These are phyloP conservation scores for Babesia ovis DNA, from an alignment of 169 alveolate species.

Conservation along the genomic window DNA sequence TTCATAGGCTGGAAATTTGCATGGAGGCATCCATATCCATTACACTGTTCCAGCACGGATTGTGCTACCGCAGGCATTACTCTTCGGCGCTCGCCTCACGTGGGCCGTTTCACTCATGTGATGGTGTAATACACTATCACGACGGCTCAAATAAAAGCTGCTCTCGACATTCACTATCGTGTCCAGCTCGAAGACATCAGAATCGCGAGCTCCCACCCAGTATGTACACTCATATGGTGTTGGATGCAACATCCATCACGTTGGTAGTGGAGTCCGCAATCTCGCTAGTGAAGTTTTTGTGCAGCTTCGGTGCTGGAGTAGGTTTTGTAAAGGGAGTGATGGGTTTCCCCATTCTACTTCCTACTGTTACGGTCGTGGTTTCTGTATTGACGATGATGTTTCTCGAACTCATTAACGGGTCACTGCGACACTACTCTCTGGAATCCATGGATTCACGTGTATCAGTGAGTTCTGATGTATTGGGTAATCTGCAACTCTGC, in stretches of 20 bases:
- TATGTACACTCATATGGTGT: constrained; percentile 12
- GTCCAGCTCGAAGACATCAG: constrained; percentile 40
- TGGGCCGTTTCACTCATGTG: not conserved
- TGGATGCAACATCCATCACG: constrained; percentile 12
- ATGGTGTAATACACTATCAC: not conserved
- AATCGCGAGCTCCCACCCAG: constrained; percentile 32
- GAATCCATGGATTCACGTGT: constrained; percentile 22
- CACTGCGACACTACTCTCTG: constrained; percentile 1
- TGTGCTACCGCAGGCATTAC: constrained; percentile 9
- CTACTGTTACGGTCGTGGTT: constrained; percentile 7
- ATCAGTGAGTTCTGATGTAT: constrained; percentile 12
- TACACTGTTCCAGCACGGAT: constrained; percentile 35
- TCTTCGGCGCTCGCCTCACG: not conserved
- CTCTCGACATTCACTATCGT: constrained; percentile 21
- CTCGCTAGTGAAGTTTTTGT: not conserved
- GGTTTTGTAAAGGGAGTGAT: constrained; percentile 10
- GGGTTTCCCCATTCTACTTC: constrained; percentile 10
- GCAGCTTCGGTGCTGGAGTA: constrained; percentile 22
- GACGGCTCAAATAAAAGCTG: not conserved
- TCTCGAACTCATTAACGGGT: constrained; percentile 7
- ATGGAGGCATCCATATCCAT: constrained; percentile 7
- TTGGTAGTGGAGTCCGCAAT: not conserved
- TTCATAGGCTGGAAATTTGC: not conserved
- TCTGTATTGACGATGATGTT: constrained; percentile 13
- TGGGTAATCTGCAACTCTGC: constrained; percentile 14